Percentiles rank a stretch among this genome's conserved stretches.
These are phyloP conservation scores for Triticum urartu DNA, from an alignment of 176 grass and related monocot species.

Conservation along the genomic window DNA sequence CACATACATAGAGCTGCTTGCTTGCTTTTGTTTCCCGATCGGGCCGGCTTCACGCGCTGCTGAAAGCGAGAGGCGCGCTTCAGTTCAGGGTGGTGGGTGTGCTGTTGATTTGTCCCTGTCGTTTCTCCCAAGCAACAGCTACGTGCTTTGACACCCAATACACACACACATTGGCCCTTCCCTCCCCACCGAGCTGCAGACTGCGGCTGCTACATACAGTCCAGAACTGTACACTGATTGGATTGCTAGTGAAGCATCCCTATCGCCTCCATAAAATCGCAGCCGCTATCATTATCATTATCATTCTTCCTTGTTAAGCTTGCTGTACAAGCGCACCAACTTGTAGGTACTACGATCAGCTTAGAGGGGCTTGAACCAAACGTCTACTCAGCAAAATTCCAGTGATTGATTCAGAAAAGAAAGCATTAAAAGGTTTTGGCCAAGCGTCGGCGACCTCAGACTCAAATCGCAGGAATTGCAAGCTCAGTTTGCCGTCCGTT, in stretches of 20 bases:
- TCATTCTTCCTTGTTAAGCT: not conserved
- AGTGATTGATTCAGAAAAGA: too few relatives aligned
- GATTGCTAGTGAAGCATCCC: constrained; percentile 29
- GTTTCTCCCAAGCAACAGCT: constrained; percentile 30
- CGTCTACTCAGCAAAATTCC: too few relatives aligned
- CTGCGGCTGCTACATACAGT: not conserved
- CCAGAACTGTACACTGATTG: constrained; percentile 1
- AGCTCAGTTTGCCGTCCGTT: too few relatives aligned
- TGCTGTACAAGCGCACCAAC: not conserved
- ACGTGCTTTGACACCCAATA: constrained; percentile 12
- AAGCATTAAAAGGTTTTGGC: too few relatives aligned
- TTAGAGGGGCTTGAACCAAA: too few relatives aligned
- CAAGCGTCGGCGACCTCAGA: too few relatives aligned
- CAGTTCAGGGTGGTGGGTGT: not conserved
- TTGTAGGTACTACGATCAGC: not conserved
- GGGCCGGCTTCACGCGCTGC: not conserved
- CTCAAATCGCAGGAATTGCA: too few relatives aligned
- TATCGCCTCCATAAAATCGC: not conserved
- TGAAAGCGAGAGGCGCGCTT: not conserved
- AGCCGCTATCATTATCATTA: not conserved
- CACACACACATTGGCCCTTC: not conserved
- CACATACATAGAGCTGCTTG: not conserved
- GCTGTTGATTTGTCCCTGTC: constrained; percentile 33
- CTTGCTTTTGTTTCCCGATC: not conserved
- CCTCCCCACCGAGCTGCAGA: not conserved